A percentile compares a stretch with the other conserved stretches of the same genome.
These are phyloP conservation scores for Pythium dissimile DNA, from an alignment of 352 stramenopile genomes.

Conservation along the genomic window DNA sequence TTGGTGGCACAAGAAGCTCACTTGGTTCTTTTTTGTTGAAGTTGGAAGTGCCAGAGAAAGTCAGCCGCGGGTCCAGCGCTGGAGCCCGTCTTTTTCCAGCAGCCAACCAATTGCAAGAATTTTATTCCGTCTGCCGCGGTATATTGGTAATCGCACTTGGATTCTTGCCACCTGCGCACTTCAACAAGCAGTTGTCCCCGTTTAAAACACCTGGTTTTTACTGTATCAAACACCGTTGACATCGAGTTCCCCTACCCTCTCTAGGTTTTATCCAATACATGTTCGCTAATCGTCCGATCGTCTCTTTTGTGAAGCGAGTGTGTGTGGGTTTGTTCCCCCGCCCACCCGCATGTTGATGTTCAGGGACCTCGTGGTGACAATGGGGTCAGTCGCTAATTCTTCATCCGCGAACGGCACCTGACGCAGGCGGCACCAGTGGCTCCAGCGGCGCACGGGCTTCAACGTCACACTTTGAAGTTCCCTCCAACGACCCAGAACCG, in stretches of 20 bases:
- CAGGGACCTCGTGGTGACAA: constrained; percentile 2
- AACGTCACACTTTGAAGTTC: constrained; percentile 32
- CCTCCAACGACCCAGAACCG: not conserved
- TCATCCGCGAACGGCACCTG: constrained; percentile 19
- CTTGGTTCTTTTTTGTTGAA: constrained; percentile 68
- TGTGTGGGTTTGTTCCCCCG: constrained; percentile 11
- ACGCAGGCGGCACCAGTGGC: constrained; percentile 23
- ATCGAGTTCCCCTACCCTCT: not conserved
- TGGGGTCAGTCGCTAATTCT: constrained; percentile 30
- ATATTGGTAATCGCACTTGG: constrained; percentile 11
- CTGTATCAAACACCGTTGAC: constrained; percentile 15
- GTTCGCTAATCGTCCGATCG: constrained; percentile 9
- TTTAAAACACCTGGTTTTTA: constrained; percentile 28
- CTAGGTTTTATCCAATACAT: constrained; percentile 14
- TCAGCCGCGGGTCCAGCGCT: not conserved
- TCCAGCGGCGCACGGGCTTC: constrained; percentile 22
- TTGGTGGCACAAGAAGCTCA: not conserved
- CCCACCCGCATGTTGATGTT: constrained; percentile 28
- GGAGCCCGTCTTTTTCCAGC: constrained; percentile 11
- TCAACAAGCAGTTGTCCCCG: constrained; percentile 32
- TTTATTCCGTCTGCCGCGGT: constrained; percentile 20
- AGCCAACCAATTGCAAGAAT: constrained; percentile 19
- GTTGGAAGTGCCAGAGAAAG: constrained; percentile 40
- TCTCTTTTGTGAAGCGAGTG: constrained; percentile 3
- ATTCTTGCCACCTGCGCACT: constrained; percentile 28